phyloP scores from a whole-genome alignment of 495 filamentous ascomycete genomes.

The Penicillium flavigenum region DNA sequence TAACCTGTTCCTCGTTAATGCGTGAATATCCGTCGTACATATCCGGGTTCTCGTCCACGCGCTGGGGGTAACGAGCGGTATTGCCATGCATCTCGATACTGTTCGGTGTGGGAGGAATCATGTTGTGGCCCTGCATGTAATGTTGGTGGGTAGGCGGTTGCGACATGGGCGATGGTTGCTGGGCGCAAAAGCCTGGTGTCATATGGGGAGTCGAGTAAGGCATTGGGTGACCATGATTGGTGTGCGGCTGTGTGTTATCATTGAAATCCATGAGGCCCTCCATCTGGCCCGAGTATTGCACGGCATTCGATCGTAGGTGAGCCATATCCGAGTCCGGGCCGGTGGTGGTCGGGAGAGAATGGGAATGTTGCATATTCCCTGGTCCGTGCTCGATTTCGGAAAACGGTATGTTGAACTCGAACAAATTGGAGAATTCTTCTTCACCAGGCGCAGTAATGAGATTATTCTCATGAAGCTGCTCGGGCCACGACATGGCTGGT shows the following conservation, averaged over 20 bases:
- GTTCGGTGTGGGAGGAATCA: slow-evolving; percentile 90
- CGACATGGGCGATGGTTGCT: slow-evolving; percentile 48
- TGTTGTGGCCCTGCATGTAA: slow-evolving; percentile 54
- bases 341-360: slow-evolving; percentile 35
- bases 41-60: slow-evolving; percentile 59
- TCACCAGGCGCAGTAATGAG: slow-evolving; percentile 38
- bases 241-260: slow-evolving; percentile 26
- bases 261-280: slow-evolving; percentile 40
- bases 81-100: slow-evolving; percentile 84
- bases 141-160: slow-evolving; percentile 55
- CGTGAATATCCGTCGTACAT: slow-evolving; percentile 72
- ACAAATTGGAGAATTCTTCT: slow-evolving; percentile 55
- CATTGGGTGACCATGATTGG: slow-evolving; percentile 17
- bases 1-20: slow-evolving; percentile 79
- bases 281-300: slow-evolving; percentile 27
- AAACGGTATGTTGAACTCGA: slow-evolving; percentile 55
- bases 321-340: slow-evolving; percentile 32
- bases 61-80: slow-evolving; percentile 60
- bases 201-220: slow-evolving; percentile 36
- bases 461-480: slow-evolving; percentile 35
- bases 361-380: slow-evolving; percentile 35
- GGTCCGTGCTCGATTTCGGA: slow-evolving; percentile 47
- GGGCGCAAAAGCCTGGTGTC: slow-evolving; percentile 42
- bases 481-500: slow-evolving; percentile 43
- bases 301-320: slow-evolving; percentile 32